A percentile compares a stretch with the other conserved stretches of the same genome.
phyloP scores from a whole-genome alignment of 2,329 filamentous ascomycete genomes.

The Thelonectria blattea region DNA sequence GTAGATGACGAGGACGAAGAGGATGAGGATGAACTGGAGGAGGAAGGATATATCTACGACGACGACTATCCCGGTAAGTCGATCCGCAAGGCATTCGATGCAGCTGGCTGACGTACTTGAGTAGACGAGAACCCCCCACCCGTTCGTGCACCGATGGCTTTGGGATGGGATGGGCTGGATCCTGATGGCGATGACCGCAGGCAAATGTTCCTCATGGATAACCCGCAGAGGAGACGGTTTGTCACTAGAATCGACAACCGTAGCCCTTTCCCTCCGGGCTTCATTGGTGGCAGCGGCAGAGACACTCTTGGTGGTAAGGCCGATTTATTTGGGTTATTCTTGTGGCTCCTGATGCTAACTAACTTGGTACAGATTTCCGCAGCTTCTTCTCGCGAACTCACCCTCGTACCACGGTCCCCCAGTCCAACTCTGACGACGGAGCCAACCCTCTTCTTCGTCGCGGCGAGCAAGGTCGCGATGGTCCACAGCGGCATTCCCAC shows the following conservation, averaged over 20 bases:
- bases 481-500: constrained; percentile 54
- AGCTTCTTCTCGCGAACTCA: constrained; percentile 59
- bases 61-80: constrained; percentile 63
- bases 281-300: constrained; percentile 60
- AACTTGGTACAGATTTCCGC: constrained; percentile 51
- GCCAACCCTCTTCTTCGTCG: constrained; percentile 86
- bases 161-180: constrained; percentile 64
- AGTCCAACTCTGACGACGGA: constrained; percentile 75
- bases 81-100: not conserved
- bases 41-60: constrained; percentile 69
- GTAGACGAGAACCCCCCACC: constrained; percentile 50
- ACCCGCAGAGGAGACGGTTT: constrained; percentile 48
- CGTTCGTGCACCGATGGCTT: constrained; percentile 45
- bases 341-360: constrained; percentile 6
- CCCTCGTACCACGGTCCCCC: constrained; percentile 59
- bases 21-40: constrained; percentile 75
- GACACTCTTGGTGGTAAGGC: constrained; percentile 59
- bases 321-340: constrained; percentile 11
- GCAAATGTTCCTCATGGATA: constrained; percentile 58
- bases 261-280: constrained; percentile 64
- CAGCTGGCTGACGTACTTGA: not conserved
- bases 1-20: constrained; percentile 59
- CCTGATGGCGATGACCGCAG: constrained; percentile 57
- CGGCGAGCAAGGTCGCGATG: constrained; percentile 51
- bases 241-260: constrained; percentile 50